phyloP scores from a whole-genome alignment of 2,329 filamentous ascomycete genomes.

The Tolypocladium paradoxum region DNA sequence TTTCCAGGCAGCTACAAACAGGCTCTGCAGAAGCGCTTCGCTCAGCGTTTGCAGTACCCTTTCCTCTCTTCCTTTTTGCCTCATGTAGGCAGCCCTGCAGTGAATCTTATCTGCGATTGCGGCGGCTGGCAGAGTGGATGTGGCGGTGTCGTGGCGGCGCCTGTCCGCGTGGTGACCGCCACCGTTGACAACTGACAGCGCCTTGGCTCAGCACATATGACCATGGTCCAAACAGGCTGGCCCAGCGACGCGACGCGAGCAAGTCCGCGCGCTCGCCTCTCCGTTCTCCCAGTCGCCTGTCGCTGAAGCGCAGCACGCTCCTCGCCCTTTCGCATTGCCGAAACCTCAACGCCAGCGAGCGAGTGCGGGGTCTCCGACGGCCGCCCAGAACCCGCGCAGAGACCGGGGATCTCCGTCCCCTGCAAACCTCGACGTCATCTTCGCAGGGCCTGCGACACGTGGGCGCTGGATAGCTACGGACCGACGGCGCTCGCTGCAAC shows the following conservation, averaged over 20 bases:
- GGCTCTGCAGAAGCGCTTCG: neutral
- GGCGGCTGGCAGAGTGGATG: neutral
- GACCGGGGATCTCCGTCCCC: conserved; percentile 3
- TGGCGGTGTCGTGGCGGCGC: neutral
- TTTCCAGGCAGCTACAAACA: neutral
- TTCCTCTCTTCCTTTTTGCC: neutral
- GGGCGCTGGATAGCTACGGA: neutral
- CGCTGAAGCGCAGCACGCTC: neutral
- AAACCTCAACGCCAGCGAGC: neutral
- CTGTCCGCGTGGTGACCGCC: too few relatives aligned
- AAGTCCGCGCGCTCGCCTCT: too few relatives aligned
- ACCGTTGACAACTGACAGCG: neutral
- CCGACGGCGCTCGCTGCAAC: neutral
- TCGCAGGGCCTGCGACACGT: neutral
- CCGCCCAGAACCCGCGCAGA: conserved; percentile 1
- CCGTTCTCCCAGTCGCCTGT: neutral
- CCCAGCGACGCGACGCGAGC: neutral
- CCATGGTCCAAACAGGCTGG: neutral
- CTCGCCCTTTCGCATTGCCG: neutral
- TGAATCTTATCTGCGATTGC: neutral
- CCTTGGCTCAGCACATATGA: neutral
- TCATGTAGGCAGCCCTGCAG: neutral
- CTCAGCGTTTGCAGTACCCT: neutral
- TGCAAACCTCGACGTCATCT: conserved; percentile 13
- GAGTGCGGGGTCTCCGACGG: conserved; percentile 9